Conservation (phyloP, 1,284 basidiomycete genomes). For the Cystobasidium slooffiae region DNA sequence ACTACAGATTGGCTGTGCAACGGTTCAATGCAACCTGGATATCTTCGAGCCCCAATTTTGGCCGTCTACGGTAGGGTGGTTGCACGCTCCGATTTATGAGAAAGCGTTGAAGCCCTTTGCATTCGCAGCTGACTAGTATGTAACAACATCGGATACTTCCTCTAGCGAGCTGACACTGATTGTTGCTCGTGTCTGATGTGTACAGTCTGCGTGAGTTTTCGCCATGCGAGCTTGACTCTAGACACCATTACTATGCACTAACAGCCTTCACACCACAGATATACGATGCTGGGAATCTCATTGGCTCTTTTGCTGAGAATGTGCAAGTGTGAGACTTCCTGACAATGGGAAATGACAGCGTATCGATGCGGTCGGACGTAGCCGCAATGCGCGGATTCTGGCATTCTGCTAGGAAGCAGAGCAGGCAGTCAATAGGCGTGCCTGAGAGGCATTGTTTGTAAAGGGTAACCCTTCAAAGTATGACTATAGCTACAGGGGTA, state of each 20-base stretch:
- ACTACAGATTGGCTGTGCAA: slow-evolving; percentile 21
- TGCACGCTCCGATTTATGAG: neutral
- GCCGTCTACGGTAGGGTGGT: slow-evolving; percentile 18
- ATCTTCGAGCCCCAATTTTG: slow-evolving; percentile 32
- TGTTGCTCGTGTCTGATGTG: neutral
- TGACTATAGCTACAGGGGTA: neutral
- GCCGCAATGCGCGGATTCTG: too few species aligned
- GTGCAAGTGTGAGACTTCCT: neutral
- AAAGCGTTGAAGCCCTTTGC: too few species aligned
- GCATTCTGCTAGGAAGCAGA: too few species aligned
- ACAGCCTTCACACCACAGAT: neutral
- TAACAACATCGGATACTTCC: neutral
- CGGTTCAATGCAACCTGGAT: slow-evolving; percentile 1
- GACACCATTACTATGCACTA: neutral
- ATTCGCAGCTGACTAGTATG: too few species aligned
- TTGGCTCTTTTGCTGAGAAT: neutral
- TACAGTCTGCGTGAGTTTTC: slow-evolving; percentile 1
- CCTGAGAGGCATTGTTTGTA: too few species aligned
- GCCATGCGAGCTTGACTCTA: neutral
- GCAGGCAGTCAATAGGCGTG: too few species aligned
- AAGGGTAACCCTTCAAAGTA: too few species aligned
- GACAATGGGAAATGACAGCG: too few species aligned
- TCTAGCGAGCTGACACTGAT: neutral
- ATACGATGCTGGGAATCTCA: slow-evolving; percentile 19
- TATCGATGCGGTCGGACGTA: too few species aligned